Evolutionary conservation across 441 rosid species (phyloP).

Genomic region (Manihot esculenta): DNA sequence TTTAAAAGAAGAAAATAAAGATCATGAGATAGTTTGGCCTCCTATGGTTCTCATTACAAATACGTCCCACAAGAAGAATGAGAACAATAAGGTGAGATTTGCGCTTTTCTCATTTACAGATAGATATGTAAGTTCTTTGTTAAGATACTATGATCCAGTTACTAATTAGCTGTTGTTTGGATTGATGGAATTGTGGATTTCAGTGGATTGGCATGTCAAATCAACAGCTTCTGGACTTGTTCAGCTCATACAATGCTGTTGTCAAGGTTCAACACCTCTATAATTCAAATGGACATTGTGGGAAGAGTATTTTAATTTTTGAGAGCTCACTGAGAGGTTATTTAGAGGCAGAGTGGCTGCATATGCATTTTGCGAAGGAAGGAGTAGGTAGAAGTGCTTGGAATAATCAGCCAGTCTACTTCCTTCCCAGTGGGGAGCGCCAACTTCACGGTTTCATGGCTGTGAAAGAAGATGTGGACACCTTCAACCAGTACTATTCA

Average conservation of each 20-base stretch:
- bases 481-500: conserved; percentile 16
- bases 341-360: conserved; percentile 36
- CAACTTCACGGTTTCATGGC: conserved; percentile 41
- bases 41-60: conserved; percentile 22
- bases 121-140: not conserved
- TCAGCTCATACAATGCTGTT: conserved; percentile 26
- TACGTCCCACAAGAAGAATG: conserved; percentile 1
- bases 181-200: conserved; percentile 3
- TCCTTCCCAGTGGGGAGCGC: conserved; percentile 20
- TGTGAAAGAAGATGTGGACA: conserved; percentile 29
- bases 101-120: not conserved
- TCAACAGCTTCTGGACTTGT: conserved; percentile 33
- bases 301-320: conserved; percentile 36
- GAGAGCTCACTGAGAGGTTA: conserved; percentile 36
- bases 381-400: conserved; percentile 34
- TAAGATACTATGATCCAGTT: not conserved
- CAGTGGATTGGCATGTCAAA: conserved; percentile 37
- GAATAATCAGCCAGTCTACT: conserved; percentile 11
- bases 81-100: conserved; percentile 10
- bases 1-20: conserved; percentile 5
- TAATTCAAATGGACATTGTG: conserved; percentile 31
- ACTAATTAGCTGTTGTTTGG: not conserved
- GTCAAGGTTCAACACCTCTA: conserved; percentile 32
- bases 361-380: conserved; percentile 30
- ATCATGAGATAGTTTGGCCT: conserved; percentile 26